Conservation (phyloP, 2,329 filamentous ascomycete genomes). For the Lecanicillium sp. region DNA sequence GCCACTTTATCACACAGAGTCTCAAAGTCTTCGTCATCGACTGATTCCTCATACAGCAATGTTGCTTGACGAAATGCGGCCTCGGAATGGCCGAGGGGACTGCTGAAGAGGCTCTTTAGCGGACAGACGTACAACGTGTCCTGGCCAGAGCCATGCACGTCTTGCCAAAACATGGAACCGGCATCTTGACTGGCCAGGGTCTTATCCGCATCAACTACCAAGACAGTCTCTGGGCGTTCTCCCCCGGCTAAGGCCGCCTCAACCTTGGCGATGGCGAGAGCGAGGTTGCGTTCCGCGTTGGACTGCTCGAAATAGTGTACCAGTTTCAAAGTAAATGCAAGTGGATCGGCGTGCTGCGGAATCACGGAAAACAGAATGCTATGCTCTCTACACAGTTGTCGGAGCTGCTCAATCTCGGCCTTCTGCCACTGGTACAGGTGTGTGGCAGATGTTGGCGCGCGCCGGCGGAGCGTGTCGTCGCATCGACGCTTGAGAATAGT, state of each 20-base stretch:
- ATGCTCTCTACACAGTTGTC: slow-evolving; percentile 36
- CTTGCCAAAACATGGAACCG: slow-evolving; percentile 44
- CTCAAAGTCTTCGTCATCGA: slow-evolving; percentile 34
- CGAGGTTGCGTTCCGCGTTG: slow-evolving; percentile 32
- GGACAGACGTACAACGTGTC: slow-evolving; percentile 15
- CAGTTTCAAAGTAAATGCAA: slow-evolving; percentile 6
- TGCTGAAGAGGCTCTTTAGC: slow-evolving; percentile 41
- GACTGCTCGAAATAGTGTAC: slow-evolving; percentile 14
- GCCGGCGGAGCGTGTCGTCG: slow-evolving; percentile 31
- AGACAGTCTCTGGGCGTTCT: slow-evolving; percentile 32
- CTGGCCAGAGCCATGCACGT: slow-evolving; percentile 1
- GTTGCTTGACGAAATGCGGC: slow-evolving; percentile 48
- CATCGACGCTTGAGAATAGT: slow-evolving; percentile 31
- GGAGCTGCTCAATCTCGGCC: slow-evolving; percentile 37
- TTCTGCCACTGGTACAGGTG: slow-evolving; percentile 44
- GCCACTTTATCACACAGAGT: slow-evolving; percentile 40
- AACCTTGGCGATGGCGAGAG: slow-evolving; percentile 24
- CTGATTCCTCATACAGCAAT: slow-evolving; percentile 45
- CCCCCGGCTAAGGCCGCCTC: slow-evolving; percentile 26
- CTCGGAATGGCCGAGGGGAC: slow-evolving; percentile 44
- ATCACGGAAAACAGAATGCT: slow-evolving; percentile 40
- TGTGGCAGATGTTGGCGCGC: slow-evolving; percentile 25
- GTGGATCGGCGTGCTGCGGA: slow-evolving; percentile 21
- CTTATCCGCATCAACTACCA: slow-evolving; percentile 54
- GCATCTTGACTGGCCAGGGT: slow-evolving; percentile 48